Conservation (phyloP, 148 eudicot genomes). For the Tetragonia tetragonoides region DNA sequence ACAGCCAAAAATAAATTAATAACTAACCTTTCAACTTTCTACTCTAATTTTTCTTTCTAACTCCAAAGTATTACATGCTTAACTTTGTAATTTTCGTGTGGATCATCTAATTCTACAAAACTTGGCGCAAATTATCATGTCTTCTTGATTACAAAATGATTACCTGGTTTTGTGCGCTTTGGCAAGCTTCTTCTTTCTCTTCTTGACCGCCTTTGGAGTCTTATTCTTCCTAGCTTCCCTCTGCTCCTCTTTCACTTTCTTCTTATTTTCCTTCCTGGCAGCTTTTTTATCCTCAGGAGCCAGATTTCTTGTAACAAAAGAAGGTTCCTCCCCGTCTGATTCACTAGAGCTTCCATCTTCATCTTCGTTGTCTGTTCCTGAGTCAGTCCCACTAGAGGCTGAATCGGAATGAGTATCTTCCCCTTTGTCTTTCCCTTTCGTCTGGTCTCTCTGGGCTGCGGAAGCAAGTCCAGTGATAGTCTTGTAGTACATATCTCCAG, state of each 20-base stretch:
- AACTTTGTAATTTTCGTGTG: not conserved
- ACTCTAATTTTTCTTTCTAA: too few relatives aligned
- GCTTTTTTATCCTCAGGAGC: conserved; percentile 59
- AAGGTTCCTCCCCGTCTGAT: conserved; percentile 25
- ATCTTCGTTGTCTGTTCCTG: conserved; percentile 38
- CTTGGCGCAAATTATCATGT: not conserved
- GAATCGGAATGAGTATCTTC: conserved; percentile 23
- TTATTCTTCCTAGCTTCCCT: conserved; percentile 85
- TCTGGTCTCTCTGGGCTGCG: conserved; percentile 10
- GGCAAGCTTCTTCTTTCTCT: conserved; percentile 89
- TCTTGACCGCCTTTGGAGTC: conserved; percentile 77
- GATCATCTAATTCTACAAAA: not conserved
- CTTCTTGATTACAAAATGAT: not conserved
- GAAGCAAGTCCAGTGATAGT: conserved; percentile 63
- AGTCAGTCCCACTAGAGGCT: conserved; percentile 39
- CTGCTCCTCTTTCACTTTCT: conserved; percentile 95
- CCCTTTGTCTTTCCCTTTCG: not conserved
- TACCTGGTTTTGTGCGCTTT: conserved; percentile 63
- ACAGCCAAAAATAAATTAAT: too few relatives aligned
- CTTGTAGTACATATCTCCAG: conserved; percentile 64
- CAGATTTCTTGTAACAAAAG: conserved; percentile 19
- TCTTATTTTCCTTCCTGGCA: conserved; percentile 89
- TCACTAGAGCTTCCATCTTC: conserved; percentile 47
- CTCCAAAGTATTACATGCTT: too few relatives aligned
- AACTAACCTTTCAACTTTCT: too few relatives aligned